Evolutionary conservation across 2,329 filamentous ascomycete genomes (phyloP).

Genomic region (Pyricularia sp.): DNA sequence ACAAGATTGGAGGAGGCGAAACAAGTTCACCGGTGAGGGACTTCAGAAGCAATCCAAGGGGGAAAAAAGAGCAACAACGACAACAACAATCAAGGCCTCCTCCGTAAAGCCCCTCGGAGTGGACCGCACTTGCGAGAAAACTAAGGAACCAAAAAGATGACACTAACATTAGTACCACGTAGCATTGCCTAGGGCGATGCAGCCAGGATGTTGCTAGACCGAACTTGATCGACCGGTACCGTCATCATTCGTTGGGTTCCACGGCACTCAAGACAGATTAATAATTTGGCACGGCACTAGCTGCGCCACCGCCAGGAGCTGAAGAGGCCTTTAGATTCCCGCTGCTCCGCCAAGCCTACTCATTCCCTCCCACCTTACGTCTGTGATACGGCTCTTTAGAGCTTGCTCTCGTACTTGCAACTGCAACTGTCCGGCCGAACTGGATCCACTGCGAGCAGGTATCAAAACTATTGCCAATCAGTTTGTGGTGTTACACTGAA

Average conservation of each 20-base stretch:
- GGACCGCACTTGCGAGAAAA: background rate
- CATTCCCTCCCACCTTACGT: background rate
- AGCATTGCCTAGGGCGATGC: background rate
- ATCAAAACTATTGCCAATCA: background rate
- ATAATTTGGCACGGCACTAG: background rate
- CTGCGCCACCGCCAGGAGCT: background rate
- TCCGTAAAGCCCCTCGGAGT: background rate
- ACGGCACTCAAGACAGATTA: background rate
- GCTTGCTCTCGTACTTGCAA: background rate
- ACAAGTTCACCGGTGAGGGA: background rate
- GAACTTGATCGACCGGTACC: background rate
- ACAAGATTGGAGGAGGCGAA: background rate
- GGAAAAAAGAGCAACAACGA: too few relatives aligned
- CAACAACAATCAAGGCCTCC: background rate
- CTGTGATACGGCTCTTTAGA: background rate
- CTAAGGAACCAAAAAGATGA: background rate
- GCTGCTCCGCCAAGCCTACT: background rate
- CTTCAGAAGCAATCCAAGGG: background rate
- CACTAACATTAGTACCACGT: background rate
- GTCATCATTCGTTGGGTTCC: constrained; percentile 1
- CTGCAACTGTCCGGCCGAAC: background rate
- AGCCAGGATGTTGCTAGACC: background rate
- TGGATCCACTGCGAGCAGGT: background rate
- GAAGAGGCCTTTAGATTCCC: background rate
- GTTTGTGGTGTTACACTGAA: background rate